Percentiles rank a stretch among this genome's conserved stretches.
phyloP scores from a whole-genome alignment of 345 rosid species.

The Conringia planisiliqua region DNA sequence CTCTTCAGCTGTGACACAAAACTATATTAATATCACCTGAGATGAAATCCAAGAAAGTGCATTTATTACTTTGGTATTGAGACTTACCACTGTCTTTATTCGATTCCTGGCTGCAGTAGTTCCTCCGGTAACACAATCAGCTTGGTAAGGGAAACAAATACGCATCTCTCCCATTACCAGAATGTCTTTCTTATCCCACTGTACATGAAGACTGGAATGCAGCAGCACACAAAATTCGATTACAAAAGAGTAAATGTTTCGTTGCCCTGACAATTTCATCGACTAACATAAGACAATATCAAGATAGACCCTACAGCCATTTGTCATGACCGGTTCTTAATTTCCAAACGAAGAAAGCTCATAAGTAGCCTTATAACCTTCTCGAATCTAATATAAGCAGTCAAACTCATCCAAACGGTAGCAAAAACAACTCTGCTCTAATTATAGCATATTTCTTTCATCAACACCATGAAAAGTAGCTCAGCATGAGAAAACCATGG shows the following conservation, averaged over 20 bases:
- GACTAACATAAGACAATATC: constrained; percentile 1
- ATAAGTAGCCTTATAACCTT: not conserved
- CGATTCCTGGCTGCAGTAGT: constrained; percentile 57
- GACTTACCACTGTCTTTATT: constrained; percentile 77
- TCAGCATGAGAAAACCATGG: not conserved
- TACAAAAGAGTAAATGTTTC: not conserved
- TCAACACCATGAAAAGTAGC: not conserved
- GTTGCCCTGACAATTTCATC: not conserved
- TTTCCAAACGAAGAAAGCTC: not conserved
- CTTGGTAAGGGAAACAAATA: constrained; percentile 67
- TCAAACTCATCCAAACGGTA: not conserved
- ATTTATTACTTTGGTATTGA: not conserved
- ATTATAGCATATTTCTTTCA: not conserved
- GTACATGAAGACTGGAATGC: constrained; percentile 61
- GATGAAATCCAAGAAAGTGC: not conserved
- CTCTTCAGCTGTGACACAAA: constrained; percentile 16
- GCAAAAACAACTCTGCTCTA: not conserved
- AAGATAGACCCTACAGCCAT: not conserved
- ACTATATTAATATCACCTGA: not conserved
- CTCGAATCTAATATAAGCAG: not conserved
- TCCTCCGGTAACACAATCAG: constrained; percentile 80
- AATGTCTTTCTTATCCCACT: constrained; percentile 73
- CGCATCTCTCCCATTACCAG: constrained; percentile 75
- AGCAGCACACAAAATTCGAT: not conserved
- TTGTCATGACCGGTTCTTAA: not conserved